Evolutionary conservation across 164 flowering plant species (phyloP), one percentile per base, ranked within the genome.

Genomic region (Stephania japonica): DNA sequence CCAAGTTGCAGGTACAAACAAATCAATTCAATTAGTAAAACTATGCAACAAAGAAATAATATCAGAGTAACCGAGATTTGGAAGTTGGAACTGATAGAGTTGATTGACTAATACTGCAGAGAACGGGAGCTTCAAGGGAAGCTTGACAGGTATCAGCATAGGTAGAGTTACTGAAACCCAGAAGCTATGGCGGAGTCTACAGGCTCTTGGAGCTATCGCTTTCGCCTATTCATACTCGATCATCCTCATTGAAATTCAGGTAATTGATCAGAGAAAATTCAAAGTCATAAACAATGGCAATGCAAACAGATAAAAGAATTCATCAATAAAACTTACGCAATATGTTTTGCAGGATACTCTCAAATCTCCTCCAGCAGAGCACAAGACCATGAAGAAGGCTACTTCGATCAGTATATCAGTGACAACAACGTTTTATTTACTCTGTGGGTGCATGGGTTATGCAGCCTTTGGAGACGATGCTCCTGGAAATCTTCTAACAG

Each of bases 371-470:
- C 82, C 76, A 4, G 77, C 75, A 1, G 94, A 89, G 77, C 47
- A 80, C 63, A 84, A 86, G 75, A 86, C 91, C 23, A 89, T 89
- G 94, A 89, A 83, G 80, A 89, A 84, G 77, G 94, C 91, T 0
- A 80, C 89, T 11, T 1, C 64, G 5, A 25, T 86, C 21, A 82
- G 91, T 78, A 76, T 88, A 1, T 7, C 71, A 0, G 80, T 84
- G 4, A 88, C 91, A 13, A 89, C 93, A 0, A 21, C 76, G 5
- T 89, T 89, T 83, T 89, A 89, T 71, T 12, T 89, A 72, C 83
- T 88, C 44, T 89, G 93, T 74, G 93, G 91, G 21, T 82, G 89
- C 82, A 66, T 85, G 79, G 93, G 93, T 23, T 89, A 89, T 64
- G 91, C 91, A 6, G 91, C 89, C 5, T 89, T 89, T 41, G 93